These are phyloP conservation scores for Rhizopus sp. DNA, from an alignment of 371 early-diverging fungal species.

Conservation along the genomic window DNA sequence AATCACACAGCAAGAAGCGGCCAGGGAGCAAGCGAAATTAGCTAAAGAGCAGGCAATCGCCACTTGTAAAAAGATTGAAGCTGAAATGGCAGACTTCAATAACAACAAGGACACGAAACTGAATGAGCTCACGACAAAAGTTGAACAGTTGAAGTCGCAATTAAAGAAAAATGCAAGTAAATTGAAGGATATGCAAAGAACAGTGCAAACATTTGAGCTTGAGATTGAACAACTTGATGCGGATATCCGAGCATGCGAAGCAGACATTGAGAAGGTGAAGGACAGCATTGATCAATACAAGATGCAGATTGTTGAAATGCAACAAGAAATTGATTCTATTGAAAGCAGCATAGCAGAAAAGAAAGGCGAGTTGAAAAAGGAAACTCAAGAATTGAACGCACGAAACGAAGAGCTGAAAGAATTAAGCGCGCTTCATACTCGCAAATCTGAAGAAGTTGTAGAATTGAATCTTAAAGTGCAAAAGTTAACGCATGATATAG, in stretches of 20 bases:
- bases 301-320: conserved; percentile 21
- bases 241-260: conserved; percentile 58
- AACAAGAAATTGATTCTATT: conserved; percentile 26
- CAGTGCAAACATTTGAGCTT: conserved; percentile 68
- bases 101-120: conserved; percentile 83
- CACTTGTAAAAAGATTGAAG: conserved; percentile 66
- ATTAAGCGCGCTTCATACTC: conserved; percentile 64
- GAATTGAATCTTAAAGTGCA: conserved; percentile 71
- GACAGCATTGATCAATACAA: conserved; percentile 60
- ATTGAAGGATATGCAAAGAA: conserved; percentile 68
- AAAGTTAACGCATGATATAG: conserved; percentile 72
- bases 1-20: conserved; percentile 30
- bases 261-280: conserved; percentile 51
- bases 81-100: conserved; percentile 89
- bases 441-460: conserved; percentile 59
- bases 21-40: conserved; percentile 41
- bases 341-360: conserved; percentile 5
- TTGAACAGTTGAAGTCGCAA: conserved; percentile 58
- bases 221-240: conserved; percentile 74
- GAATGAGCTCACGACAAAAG: conserved; percentile 70
- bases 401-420: conserved; percentile 53
- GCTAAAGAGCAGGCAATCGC: conserved; percentile 44
- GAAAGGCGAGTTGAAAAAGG: conserved; percentile 25
- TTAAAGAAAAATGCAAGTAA: conserved; percentile 54
- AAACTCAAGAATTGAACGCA: conserved; percentile 29